A percentile compares a stretch with the other conserved stretches of the same genome.
These are phyloP conservation scores for Kernera saxatilis DNA, from an alignment of 345 rosid genomes.

Conservation along the genomic window DNA sequence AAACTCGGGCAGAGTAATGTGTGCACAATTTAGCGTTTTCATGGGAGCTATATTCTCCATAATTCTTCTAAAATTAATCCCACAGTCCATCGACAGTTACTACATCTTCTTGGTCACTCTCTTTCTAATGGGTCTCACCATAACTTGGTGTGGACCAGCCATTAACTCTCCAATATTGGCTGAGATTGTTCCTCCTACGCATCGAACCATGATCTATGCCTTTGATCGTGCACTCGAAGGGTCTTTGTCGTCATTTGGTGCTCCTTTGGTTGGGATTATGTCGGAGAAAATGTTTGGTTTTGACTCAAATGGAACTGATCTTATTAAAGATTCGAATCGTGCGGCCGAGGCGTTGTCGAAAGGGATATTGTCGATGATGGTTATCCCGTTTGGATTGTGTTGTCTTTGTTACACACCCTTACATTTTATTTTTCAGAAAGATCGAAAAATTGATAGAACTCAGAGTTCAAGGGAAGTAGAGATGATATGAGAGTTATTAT, in stretches of 20 bases:
- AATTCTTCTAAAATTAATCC: conserved; percentile 62
- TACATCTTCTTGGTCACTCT: conserved; percentile 56
- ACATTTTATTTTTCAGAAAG: conserved; percentile 47
- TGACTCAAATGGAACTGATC: conserved; percentile 48
- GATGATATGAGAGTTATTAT: conserved; percentile 17
- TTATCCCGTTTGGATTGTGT: conserved; percentile 70
- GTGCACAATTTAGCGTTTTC: conserved; percentile 88
- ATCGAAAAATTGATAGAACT: conserved; percentile 50
- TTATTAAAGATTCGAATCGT: conserved; percentile 40
- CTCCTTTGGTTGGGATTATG: conserved; percentile 84
- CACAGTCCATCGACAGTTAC: conserved; percentile 60
- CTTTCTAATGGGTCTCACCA: conserved; percentile 65
- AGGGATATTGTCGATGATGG: conserved; percentile 84
- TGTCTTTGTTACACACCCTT: conserved; percentile 75
- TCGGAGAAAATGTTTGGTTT: conserved; percentile 73
- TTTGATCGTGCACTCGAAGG: conserved; percentile 89
- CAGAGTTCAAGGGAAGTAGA: conserved; percentile 45
- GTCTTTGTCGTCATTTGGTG: conserved; percentile 79
- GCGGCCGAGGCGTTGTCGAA: conserved; percentile 71
- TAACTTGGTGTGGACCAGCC: conserved; percentile 81
- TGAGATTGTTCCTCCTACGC: conserved; percentile 75
- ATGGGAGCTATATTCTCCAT: conserved; percentile 82
- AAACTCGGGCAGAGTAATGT: conserved; percentile 66
- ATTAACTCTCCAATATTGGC: conserved; percentile 83
- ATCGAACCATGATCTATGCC: conserved; percentile 87